Percentiles rank a stretch among this genome's conserved stretches.
phyloP scores from a whole-genome alignment of 176 grass and related monocot species.

The Coix lacrymajobi region DNA sequence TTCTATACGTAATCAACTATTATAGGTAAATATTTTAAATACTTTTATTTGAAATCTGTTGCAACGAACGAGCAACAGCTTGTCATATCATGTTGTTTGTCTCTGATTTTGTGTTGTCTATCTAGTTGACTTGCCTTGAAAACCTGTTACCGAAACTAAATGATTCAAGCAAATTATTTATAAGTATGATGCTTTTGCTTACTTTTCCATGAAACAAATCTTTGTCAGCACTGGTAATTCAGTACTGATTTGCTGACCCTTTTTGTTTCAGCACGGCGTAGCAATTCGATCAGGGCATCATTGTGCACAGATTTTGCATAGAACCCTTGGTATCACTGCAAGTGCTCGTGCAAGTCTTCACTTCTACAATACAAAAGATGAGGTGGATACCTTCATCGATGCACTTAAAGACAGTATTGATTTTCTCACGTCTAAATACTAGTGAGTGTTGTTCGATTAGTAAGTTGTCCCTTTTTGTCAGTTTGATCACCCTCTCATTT shows the following conservation, averaged over 20 bases:
- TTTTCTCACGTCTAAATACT: constrained; percentile 51
- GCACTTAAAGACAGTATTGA: constrained; percentile 63
- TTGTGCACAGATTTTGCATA: constrained; percentile 83
- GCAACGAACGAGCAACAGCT: not conserved
- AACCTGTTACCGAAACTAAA: not conserved
- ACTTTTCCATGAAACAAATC: not conserved
- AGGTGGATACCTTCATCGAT: constrained; percentile 67
- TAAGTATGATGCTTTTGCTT: not conserved
- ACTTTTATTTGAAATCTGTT: not conserved
- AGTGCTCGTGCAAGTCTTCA: constrained; percentile 94
- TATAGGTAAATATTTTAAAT: not conserved
- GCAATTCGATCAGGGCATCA: constrained; percentile 94
- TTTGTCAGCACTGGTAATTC: not conserved
- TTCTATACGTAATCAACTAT: not conserved
- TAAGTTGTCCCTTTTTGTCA: not conserved
- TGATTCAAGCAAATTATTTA: not conserved
- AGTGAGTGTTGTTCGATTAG: constrained; percentile 12
- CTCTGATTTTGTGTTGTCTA: not conserved
- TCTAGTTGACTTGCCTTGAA: not conserved
- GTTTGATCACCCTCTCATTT: not conserved
- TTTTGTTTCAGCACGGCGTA: constrained; percentile 69
- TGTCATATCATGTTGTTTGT: not conserved
- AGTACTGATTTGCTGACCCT: constrained; percentile 9
- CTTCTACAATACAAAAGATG: constrained; percentile 91
- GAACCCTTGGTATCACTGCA: constrained; percentile 54